Evolutionary conservation across 305 asterid species (phyloP).

Genomic region (Stenogyne calaminthoides): DNA sequence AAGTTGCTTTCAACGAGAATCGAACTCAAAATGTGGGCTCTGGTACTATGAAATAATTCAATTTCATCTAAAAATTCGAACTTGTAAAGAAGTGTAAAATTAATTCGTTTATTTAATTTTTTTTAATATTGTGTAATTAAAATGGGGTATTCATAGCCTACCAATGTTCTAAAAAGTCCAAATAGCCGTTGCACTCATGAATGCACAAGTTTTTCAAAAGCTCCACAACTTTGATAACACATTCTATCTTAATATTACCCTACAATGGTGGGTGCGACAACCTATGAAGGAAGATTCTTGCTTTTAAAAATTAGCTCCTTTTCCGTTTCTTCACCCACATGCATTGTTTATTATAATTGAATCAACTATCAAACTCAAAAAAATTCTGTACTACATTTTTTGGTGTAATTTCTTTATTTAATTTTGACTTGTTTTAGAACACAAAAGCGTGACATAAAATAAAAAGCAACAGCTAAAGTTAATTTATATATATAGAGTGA

Average conservation of each 20-base stretch:
- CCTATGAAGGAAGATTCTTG: slow-evolving; percentile 14
- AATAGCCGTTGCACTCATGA: slow-evolving; percentile 30
- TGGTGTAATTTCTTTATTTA: too few relatives aligned
- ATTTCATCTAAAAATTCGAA: too few relatives aligned
- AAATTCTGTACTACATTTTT: too few relatives aligned
- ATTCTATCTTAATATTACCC: background rate
- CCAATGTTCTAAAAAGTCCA: slow-evolving; percentile 14
- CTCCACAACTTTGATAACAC: slow-evolving; percentile 6
- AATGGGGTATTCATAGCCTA: background rate
- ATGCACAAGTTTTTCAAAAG: slow-evolving; percentile 14
- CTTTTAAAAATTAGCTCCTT: background rate
- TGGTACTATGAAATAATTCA: too few relatives aligned
- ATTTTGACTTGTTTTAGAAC: too few relatives aligned
- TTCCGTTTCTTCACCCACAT: background rate
- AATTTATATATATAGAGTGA: background rate
- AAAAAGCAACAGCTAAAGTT: background rate
- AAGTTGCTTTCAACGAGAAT: too few relatives aligned
- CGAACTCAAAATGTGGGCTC: too few relatives aligned
- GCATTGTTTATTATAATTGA: background rate
- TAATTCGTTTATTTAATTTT: too few relatives aligned
- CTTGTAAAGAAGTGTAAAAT: too few relatives aligned
- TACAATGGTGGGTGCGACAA: background rate
- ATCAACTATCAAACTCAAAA: background rate
- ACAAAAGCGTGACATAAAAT: background rate
- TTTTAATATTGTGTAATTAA: too few relatives aligned